Evolutionary conservation across 2,329 filamentous ascomycete genomes (phyloP), one percentile per base, ranked within the genome.

Genomic region (Verticillium alfalfae): DNA sequence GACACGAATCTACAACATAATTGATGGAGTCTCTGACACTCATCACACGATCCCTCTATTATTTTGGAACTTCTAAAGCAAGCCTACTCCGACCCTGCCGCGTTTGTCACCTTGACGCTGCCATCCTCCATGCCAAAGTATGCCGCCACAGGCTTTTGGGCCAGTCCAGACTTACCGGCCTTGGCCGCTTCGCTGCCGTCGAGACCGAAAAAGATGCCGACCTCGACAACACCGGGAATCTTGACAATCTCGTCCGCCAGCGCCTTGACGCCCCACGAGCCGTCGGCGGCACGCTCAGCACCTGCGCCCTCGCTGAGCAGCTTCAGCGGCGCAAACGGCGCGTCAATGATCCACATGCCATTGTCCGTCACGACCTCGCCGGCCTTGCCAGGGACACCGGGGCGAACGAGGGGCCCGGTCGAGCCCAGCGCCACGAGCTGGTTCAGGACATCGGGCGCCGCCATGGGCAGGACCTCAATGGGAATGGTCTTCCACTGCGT

Each of bases 51-150:
- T 22, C 22, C 45, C 22, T 52, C 16, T 26, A 52, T 15, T 13
- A 9, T 37, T 37, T 37, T 37, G 36, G 13, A 37, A 37, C 13
- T 37, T 13, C 6, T 37, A 9, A 37, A 13, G 36, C 13, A 13
- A 37, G 34, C 34, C 34, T 58, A 26, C 26, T 34, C 37, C 12
- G 22, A 34, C 57, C 22, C 22, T 15, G 16, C 22, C 22, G 15
- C 55, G 34, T 31, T 52, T 58, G 65, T 37, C 59, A 88, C 79
- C 69, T 88, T 78, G 15, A 91, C 88, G 12, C 79, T 81, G 3
- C 91, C 91, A 70, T 92, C 90, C 55, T 89, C 85, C 86, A 95
- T 91, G 39, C 95, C 95, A 76, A 98, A 99, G 78, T 98, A 99
- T 31, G 92, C 93, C 34, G 93, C 93, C 13, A 97, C 84, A 0